Evolutionary conservation across 495 filamentous ascomycete species (phyloP), one percentile per base, ranked within the genome.

Genomic region (Gamarada debralockiae): DNA sequence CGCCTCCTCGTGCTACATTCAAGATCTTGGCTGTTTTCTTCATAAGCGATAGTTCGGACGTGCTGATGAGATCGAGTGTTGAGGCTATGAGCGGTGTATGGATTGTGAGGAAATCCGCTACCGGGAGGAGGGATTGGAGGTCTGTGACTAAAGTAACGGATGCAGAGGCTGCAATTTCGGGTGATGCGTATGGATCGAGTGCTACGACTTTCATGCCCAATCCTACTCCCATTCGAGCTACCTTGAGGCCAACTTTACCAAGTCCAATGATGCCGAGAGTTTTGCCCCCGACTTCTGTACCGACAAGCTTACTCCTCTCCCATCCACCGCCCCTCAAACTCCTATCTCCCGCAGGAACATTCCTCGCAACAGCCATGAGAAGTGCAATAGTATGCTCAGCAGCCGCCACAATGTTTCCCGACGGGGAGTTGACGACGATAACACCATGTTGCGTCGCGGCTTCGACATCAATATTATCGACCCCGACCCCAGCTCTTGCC

Each of bases 1-100:
- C 85, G 2, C 85, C 85, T n/a, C 87, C 87, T 17, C 87, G 67
- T 3, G 84, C 84, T 1, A 87, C 85, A 52, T 90, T 89, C 27
- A 88, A 65, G 27, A 88, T 80, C 12, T 83, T 70, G 7, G 82
- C 77, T 14, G 78, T 80, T 23, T 64, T 66, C 65, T 86, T 88
- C 86, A 91, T 89, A 40, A 69, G 72, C 24, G 64, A 63, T n/a
- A 91, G 66, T 62, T 91, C 83, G 2, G 65, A 61, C 6, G 71
- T 71, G 17, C 78, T 73, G 3, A 90, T 78, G 63, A 91, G 71
- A 44, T 84, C 82, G 14, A 78, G 77, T 7, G 87, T 91, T 6
- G 77, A 82, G 3, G 81, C 82, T 56, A 88, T 79, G 52, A 91
- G 68, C 0, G 87, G 87, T 3, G 87, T 89, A 55, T 90, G 86